These are phyloP conservation scores for Aureobasidium melanogenum DNA, from an alignment of 2,329 filamentous ascomycete species.

Conservation along the genomic window DNA sequence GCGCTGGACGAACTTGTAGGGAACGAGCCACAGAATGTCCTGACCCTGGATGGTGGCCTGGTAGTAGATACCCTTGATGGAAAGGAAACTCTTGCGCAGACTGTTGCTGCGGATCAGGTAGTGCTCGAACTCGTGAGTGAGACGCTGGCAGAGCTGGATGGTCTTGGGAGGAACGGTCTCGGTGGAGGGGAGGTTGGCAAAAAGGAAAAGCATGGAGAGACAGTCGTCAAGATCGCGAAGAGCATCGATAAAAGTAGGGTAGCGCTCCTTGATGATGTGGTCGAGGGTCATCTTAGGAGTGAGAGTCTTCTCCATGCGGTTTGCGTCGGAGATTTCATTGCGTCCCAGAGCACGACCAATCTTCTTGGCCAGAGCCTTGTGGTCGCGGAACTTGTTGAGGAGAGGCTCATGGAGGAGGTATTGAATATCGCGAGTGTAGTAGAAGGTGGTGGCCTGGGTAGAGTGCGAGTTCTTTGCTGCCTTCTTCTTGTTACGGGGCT, in stretches of 20 bases:
- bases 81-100: constrained; percentile 90
- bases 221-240: constrained; percentile 93
- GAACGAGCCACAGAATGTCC: constrained; percentile 93
- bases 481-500: constrained; percentile 96
- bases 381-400: constrained; percentile 88
- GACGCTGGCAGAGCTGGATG: constrained; percentile 84
- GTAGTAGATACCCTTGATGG: constrained; percentile 99
- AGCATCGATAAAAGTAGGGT: constrained; percentile 93
- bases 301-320: constrained; percentile 81
- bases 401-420: constrained; percentile 96
- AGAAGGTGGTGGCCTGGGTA: constrained; percentile 70
- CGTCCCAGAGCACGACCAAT: constrained; percentile 85
- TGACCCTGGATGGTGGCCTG: constrained; percentile 96
- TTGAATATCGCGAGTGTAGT: constrained; percentile 90
- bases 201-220: constrained; percentile 92
- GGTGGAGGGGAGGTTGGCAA: constrained; percentile 90
- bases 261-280: constrained; percentile 95
- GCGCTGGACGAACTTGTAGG: constrained; percentile 95
- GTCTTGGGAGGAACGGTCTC: constrained; percentile 87
- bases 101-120: constrained; percentile 90
- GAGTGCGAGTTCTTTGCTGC: constrained; percentile 72
- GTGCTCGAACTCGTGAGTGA: constrained; percentile 95
- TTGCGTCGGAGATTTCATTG: constrained; percentile 82
- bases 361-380: constrained; percentile 96
- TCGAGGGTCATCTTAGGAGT: constrained; percentile 86